Percentiles rank a stretch among this genome's conserved stretches.
These are phyloP conservation scores for Solanum chiquidenum DNA, from an alignment of 257 asterid genomes.

Conservation along the genomic window DNA sequence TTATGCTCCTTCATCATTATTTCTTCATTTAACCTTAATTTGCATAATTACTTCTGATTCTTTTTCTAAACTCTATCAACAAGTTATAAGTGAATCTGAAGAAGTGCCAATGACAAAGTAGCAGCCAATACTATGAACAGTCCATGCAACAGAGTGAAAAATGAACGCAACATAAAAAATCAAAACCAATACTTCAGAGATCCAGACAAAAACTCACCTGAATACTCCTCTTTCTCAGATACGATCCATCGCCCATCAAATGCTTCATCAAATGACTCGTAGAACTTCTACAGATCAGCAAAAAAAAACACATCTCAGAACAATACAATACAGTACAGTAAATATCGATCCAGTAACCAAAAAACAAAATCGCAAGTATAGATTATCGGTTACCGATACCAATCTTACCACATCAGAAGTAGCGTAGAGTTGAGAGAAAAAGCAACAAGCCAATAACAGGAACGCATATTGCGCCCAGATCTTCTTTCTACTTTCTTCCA, in stretches of 20 bases:
- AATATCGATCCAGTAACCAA: background rate
- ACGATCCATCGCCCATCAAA: conserved; percentile 74
- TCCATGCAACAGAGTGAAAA: background rate
- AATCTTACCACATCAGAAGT: conserved; percentile 56
- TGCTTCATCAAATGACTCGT: conserved; percentile 79
- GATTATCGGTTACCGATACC: background rate
- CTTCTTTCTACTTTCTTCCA: conserved; percentile 4
- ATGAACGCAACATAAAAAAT: background rate
- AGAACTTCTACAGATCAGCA: conserved; percentile 36
- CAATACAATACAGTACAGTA: background rate
- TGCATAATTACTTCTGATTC: background rate
- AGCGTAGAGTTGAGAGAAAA: conserved; percentile 55
- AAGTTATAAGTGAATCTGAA: background rate
- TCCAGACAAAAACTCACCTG: conserved; percentile 29
- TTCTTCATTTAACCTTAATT: background rate
- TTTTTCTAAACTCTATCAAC: background rate
- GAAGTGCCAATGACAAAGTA: background rate
- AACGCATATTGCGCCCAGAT: conserved; percentile 37
- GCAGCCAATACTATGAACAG: background rate
- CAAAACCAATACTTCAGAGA: background rate
- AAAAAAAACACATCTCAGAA: background rate
- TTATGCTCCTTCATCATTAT: background rate
- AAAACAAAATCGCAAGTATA: background rate
- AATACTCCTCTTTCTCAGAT: conserved; percentile 62
- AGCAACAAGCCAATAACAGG: conserved; percentile 41